phyloP scores from a whole-genome alignment of 1,139 yeast genomes.

The Barnettozyma hawaiiensis region DNA sequence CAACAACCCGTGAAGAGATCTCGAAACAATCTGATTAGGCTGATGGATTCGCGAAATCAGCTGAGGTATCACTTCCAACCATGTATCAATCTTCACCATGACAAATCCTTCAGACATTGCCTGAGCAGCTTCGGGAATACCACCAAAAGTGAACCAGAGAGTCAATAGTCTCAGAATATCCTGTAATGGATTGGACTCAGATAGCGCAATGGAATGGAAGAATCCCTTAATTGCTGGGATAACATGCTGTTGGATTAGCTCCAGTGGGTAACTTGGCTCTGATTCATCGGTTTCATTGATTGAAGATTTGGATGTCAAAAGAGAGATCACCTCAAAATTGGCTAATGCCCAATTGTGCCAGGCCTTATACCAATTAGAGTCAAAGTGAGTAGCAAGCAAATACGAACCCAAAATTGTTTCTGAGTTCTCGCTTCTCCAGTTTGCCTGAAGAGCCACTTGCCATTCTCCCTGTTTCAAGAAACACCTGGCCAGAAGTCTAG shows the following conservation, averaged over 20 bases:
- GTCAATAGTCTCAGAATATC: slow-evolving; percentile 88
- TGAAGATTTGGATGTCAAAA: slow-evolving; percentile 41
- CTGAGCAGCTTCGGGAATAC: slow-evolving; percentile 81
- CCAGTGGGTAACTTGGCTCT: slow-evolving; percentile 40
- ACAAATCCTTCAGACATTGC: slow-evolving; percentile 90
- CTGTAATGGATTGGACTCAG: slow-evolving; percentile 82
- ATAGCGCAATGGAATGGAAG: slow-evolving; percentile 87
- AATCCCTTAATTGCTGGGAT: slow-evolving; percentile 94
- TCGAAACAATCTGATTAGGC: slow-evolving; percentile 80
- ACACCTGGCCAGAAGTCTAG: slow-evolving; percentile 87
- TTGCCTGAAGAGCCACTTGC: slow-evolving; percentile 76
- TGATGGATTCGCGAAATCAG: slow-evolving; percentile 94
- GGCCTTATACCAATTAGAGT: slow-evolving; percentile 91
- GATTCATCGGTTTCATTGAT: slow-evolving; percentile 30
- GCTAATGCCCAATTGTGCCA: slow-evolving; percentile 99
- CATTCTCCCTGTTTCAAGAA: slow-evolving; percentile 97
- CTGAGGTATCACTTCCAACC: slow-evolving; percentile 96
- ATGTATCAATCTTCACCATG: slow-evolving; percentile 84
- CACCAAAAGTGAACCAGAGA: slow-evolving; percentile 95
- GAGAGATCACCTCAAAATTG: slow-evolving; percentile 87
- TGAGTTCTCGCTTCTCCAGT: slow-evolving; percentile 63
- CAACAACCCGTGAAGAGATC: slow-evolving; percentile 71
- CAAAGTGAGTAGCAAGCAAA: slow-evolving; percentile 90
- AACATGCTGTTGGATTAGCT: slow-evolving; percentile 76
- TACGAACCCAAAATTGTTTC: slow-evolving; percentile 89